A percentile compares a stretch with the other conserved stretches of the same genome.
These are phyloP conservation scores for Kwoniella bestiolae DNA, from an alignment of 768 basidiomycete species.

Conservation along the genomic window DNA sequence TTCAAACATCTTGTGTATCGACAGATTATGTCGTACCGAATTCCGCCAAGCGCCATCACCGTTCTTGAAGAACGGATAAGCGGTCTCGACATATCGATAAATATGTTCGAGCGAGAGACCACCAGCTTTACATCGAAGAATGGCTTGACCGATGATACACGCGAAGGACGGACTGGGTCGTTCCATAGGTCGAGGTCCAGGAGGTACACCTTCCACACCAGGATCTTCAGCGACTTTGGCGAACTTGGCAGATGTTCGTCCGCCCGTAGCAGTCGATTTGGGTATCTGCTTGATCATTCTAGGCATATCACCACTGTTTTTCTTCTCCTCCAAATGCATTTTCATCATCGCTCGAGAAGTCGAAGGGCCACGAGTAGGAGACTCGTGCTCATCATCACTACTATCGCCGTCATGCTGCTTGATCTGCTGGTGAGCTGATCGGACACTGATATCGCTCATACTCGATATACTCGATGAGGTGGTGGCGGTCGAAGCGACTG, in stretches of 20 bases:
- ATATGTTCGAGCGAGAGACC: slow-evolving; percentile 92
- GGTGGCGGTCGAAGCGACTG: slow-evolving; percentile 28
- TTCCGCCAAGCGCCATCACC: slow-evolving; percentile 97
- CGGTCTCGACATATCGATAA: slow-evolving; percentile 92
- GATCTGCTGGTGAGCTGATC: slow-evolving; percentile 18
- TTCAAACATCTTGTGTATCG: slow-evolving; percentile 86
- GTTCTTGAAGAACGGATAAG: slow-evolving; percentile 90
- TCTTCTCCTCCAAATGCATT: slow-evolving; percentile 31
- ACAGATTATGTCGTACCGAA: slow-evolving; percentile 94
- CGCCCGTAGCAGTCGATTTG: slow-evolving; percentile 27
- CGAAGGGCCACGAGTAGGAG: slow-evolving; percentile 39
- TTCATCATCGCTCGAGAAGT: slow-evolving; percentile 29
- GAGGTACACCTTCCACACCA: slow-evolving; percentile 64
- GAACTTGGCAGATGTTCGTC: slow-evolving; percentile 46
- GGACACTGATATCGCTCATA: slow-evolving; percentile 20
- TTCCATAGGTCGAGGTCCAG: slow-evolving; percentile 75
- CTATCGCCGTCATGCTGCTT: slow-evolving; percentile 17
- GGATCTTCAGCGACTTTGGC: slow-evolving; percentile 50
- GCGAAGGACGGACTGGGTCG: slow-evolving; percentile 92
- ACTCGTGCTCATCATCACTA: slow-evolving; percentile 47
- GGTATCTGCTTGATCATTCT: slow-evolving; percentile 14
- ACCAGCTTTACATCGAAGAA: slow-evolving; percentile 79
- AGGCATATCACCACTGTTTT: neutral
- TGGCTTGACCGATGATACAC: slow-evolving; percentile 91
- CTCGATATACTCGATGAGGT: slow-evolving; percentile 26